Evolutionary conservation across 176 grass and related monocot genomes (phyloP).

Genomic region (Ensete glaucum): DNA sequence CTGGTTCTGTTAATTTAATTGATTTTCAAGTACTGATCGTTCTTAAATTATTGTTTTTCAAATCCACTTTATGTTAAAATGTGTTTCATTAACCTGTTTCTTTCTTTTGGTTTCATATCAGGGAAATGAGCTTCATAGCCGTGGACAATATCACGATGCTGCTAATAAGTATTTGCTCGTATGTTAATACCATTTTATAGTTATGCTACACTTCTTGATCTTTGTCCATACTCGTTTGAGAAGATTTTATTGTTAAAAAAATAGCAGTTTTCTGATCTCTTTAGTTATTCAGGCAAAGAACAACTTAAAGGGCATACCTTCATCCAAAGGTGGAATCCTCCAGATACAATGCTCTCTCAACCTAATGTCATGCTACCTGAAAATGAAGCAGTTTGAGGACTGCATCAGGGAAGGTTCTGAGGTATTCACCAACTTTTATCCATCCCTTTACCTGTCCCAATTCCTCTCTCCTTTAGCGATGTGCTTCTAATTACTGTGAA

Average conservation of each 20-base stretch:
- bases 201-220: constrained; percentile 7
- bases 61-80: not conserved
- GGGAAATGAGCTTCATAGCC: constrained; percentile 84
- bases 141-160: constrained; percentile 62
- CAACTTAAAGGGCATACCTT: constrained; percentile 61
- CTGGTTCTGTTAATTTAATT: too few relatives aligned
- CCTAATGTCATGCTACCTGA: constrained; percentile 97
- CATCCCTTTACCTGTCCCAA: not conserved
- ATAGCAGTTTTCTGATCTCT: constrained; percentile 4
- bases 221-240: not conserved
- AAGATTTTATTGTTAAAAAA: not conserved
- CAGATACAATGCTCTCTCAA: constrained; percentile 89
- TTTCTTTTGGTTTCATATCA: constrained; percentile 24
- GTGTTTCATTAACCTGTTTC: not conserved
- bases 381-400: constrained; percentile 55
- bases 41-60: too few relatives aligned
- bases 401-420: constrained; percentile 88
- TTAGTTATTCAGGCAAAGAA: constrained; percentile 69
- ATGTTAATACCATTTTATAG: constrained; percentile 18
- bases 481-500: not conserved
- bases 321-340: constrained; percentile 34
- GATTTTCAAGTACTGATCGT: too few relatives aligned
- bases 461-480: not conserved
- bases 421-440: constrained; percentile 36
- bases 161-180: constrained; percentile 84